A percentile compares a stretch with the other conserved stretches of the same genome.
These are phyloP conservation scores for Sphaerulina vaccinii DNA, from an alignment of 2,329 filamentous ascomycete species.

Conservation along the genomic window DNA sequence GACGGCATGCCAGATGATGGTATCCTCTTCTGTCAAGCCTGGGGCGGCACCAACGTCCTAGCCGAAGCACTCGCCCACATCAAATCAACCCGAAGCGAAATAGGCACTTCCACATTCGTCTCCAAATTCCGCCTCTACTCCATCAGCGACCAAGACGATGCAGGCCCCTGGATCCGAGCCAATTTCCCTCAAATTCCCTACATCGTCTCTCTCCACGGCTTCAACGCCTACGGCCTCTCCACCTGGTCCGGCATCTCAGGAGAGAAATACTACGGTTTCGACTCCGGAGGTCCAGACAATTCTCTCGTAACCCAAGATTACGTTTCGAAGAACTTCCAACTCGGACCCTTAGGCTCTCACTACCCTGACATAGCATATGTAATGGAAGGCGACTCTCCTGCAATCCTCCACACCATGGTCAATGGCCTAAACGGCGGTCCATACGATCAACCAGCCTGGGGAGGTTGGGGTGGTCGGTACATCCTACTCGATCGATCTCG, in stretches of 20 bases:
- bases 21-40: constrained; percentile 46
- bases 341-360: constrained; percentile 46
- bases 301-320: constrained; percentile 51
- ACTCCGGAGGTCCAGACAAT: constrained; percentile 51
- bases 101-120: constrained; percentile 39
- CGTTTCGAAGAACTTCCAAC: constrained; percentile 55
- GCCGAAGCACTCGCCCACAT: constrained; percentile 50
- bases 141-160: constrained; percentile 61
- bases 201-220: constrained; percentile 57
- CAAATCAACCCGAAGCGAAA: constrained; percentile 26
- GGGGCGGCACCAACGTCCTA: constrained; percentile 55
- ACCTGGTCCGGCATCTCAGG: constrained; percentile 59
- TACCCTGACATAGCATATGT: constrained; percentile 51
- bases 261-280: constrained; percentile 49
- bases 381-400: constrained; percentile 54
- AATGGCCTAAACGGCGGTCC: constrained; percentile 45
- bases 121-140: constrained; percentile 52
- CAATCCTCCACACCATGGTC: constrained; percentile 51
- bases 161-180: constrained; percentile 56
- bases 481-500: constrained; percentile 35
- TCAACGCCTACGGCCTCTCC: constrained; percentile 55
- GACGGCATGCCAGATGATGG: constrained; percentile 20
- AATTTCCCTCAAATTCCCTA: constrained; percentile 57
- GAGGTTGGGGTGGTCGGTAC: constrained; percentile 54
- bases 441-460: constrained; percentile 49